Percentiles rank a stretch among this genome's conserved stretches.
Evolutionary conservation across 75 land plant genomes (phyloP).

Genomic region (Chamaecyparis obtusa): DNA sequence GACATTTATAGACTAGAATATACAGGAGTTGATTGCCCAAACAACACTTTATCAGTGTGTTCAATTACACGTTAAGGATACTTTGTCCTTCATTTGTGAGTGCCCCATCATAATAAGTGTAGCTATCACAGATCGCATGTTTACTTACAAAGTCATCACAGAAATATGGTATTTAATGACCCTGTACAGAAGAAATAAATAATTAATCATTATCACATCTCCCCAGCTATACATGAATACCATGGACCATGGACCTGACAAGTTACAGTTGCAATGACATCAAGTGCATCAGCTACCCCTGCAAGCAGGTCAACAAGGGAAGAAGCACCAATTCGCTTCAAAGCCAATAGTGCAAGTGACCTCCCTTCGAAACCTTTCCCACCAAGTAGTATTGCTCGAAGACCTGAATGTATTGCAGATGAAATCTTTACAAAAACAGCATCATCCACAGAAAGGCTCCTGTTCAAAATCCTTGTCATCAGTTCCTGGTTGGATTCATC

Average conservation of each 20-base stretch:
- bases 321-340: slow-evolving; percentile 65
- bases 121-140: background rate
- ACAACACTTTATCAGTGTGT: background rate
- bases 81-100: too few species aligned
- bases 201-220: background rate
- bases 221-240: slow-evolving; percentile 46
- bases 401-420: slow-evolving; percentile 52
- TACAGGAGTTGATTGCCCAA: background rate
- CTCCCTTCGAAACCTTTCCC: slow-evolving; percentile 53
- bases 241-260: slow-evolving; percentile 7
- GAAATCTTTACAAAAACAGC: slow-evolving; percentile 66
- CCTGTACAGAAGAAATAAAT: background rate
- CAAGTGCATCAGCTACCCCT: slow-evolving; percentile 40
- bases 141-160: background rate
- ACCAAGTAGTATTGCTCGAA: slow-evolving; percentile 58
- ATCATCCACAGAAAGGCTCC: slow-evolving; percentile 71
- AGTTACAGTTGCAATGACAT: slow-evolving; percentile 50
- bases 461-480: slow-evolving; percentile 60
- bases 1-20: background rate
- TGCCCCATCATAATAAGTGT: background rate
- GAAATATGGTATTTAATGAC: background rate
- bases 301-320: slow-evolving; percentile 46
- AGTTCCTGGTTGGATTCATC: slow-evolving; percentile 27
- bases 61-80: background rate
- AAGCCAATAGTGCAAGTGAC: slow-evolving; percentile 51